A percentile compares a stretch with the other conserved stretches of the same genome.
phyloP scores from a whole-genome alignment of 345 rosid species.

The Hypericum perforatum region DNA sequence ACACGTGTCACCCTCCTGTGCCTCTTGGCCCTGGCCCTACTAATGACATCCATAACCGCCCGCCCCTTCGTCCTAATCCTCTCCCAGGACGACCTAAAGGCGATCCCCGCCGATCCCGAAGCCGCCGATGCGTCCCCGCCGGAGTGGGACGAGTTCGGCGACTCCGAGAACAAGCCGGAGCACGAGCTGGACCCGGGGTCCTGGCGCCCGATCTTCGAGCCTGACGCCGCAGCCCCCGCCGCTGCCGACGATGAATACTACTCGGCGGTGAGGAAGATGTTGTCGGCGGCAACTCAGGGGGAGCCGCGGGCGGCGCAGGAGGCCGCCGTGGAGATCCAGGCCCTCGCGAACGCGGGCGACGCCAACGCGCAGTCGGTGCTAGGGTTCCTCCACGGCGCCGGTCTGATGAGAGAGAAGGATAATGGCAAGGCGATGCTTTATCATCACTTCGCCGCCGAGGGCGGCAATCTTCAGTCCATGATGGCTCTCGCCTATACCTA shows the following conservation, averaged over 20 bases:
- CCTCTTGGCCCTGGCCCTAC: too few relatives aligned
- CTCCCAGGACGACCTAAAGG: slow-evolving; percentile 82
- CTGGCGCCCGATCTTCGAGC: slow-evolving; percentile 51
- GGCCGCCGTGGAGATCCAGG: slow-evolving; percentile 56
- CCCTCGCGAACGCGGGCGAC: slow-evolving; percentile 45
- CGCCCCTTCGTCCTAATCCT: slow-evolving; percentile 67
- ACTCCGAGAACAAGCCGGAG: slow-evolving; percentile 52
- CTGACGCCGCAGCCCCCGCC: slow-evolving; percentile 26
- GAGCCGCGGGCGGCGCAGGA: slow-evolving; percentile 59
- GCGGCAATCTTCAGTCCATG: slow-evolving; percentile 83
- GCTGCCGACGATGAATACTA: slow-evolving; percentile 31
- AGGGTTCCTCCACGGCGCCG: slow-evolving; percentile 60
- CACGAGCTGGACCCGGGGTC: slow-evolving; percentile 56
- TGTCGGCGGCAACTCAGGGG: slow-evolving; percentile 43
- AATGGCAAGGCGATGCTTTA: slow-evolving; percentile 67
- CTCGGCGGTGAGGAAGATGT: slow-evolving; percentile 43
- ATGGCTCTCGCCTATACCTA: slow-evolving; percentile 87
- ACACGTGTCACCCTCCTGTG: too few relatives aligned
- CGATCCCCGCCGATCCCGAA: slow-evolving; percentile 24
- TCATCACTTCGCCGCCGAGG: slow-evolving; percentile 64
- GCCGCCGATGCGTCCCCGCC: slow-evolving; percentile 23
- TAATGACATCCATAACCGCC: slow-evolving; percentile 13
- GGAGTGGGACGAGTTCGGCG: slow-evolving; percentile 78
- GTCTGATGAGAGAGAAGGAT: slow-evolving; percentile 61
- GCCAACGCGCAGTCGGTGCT: slow-evolving; percentile 66